phyloP scores from a whole-genome alignment of 78 protist genomes.

The Creolimax fragrantissima region DNA sequence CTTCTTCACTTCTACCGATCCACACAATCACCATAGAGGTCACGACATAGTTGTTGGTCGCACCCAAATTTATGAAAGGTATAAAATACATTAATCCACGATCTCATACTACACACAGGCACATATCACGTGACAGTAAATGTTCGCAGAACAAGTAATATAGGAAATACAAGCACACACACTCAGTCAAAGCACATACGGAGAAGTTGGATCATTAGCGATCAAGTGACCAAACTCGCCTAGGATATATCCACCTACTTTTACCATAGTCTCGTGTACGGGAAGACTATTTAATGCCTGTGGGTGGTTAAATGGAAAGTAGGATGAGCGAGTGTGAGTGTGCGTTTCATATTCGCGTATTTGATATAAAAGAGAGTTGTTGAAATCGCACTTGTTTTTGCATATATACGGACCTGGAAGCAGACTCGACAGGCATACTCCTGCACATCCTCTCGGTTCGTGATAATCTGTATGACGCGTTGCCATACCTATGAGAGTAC shows the following conservation, averaged over 20 bases:
- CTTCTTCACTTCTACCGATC: too few relatives aligned
- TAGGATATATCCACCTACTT: slow-evolving; percentile 75
- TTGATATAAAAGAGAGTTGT: background rate
- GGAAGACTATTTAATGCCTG: slow-evolving; percentile 34
- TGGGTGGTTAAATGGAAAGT: too few relatives aligned
- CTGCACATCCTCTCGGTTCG: slow-evolving; percentile 78
- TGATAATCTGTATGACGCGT: slow-evolving; percentile 90
- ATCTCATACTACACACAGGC: background rate
- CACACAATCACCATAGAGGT: too few relatives aligned
- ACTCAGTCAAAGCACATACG: too few relatives aligned
- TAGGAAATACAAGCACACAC: too few relatives aligned
- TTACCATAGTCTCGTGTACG: slow-evolving; percentile 74
- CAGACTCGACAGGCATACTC: slow-evolving; percentile 71
- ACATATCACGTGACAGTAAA: too few relatives aligned
- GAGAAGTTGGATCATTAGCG: slow-evolving; percentile 36
- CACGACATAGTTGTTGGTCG: too few relatives aligned
- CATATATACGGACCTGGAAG: slow-evolving; percentile 37
- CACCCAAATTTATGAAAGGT: too few relatives aligned
- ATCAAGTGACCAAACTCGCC: slow-evolving; percentile 93
- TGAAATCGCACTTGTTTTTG: too few relatives aligned
- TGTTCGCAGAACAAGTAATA: too few relatives aligned
- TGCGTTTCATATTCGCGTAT: background rate
- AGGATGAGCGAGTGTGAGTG: background rate
- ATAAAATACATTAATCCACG: background rate
- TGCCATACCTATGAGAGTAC: slow-evolving; percentile 63